These are phyloP conservation scores for Cornus controversa DNA, from an alignment of 148 eudicot species.

Conservation along the genomic window DNA sequence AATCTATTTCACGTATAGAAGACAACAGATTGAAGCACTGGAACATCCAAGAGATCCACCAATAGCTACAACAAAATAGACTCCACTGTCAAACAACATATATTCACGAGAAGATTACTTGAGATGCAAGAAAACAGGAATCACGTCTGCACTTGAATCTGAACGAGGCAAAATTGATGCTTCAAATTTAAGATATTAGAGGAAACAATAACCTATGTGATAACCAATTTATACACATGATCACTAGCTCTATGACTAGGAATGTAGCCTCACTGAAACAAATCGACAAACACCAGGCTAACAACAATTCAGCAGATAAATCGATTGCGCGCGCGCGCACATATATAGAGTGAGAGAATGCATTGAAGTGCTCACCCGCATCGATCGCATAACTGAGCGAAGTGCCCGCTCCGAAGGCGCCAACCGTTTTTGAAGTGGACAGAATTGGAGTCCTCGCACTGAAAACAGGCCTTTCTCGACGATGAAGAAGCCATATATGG, in stretches of 20 bases:
- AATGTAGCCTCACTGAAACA: background rate
- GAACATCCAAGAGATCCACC: background rate
- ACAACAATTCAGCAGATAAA: background rate
- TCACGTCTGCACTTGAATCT: background rate
- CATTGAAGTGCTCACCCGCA: slow-evolving; percentile 25
- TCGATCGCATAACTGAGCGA: slow-evolving; percentile 36
- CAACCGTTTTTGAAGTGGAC: slow-evolving; percentile 32
- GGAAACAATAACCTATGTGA: too few species aligned
- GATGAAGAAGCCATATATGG: slow-evolving; percentile 31
- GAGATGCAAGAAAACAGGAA: slow-evolving; percentile 13
- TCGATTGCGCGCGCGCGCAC: too few species aligned
- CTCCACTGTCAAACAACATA: background rate
- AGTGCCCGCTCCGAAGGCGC: slow-evolving; percentile 33
- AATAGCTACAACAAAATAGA: background rate
- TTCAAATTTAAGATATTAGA: background rate
- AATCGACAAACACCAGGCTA: background rate
- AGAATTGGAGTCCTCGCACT: slow-evolving; percentile 31
- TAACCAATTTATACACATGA: background rate
- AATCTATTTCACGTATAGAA: background rate
- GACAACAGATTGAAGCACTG: background rate
- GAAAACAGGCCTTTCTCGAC: slow-evolving; percentile 24
- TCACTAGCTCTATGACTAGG: background rate
- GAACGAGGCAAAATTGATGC: background rate
- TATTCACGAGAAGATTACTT: background rate
- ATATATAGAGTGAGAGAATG: background rate